Evolutionary conservation across 495 filamentous ascomycete genomes (phyloP), one percentile per base, ranked within the genome.

Genomic region (Neurospora sp.): DNA sequence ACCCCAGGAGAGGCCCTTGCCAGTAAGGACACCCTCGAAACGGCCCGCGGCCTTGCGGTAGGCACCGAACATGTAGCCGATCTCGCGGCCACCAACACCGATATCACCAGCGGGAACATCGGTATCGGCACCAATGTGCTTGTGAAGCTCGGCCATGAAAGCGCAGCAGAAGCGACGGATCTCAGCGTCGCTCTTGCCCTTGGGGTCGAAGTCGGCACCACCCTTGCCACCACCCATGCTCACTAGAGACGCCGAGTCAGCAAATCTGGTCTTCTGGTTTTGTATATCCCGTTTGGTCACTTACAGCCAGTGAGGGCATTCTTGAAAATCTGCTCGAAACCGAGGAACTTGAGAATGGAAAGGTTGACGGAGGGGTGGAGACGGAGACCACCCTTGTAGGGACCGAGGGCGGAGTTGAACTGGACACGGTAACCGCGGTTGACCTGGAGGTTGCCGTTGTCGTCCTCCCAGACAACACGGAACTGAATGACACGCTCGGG

Each of bases 301-400:
- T 88, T 85, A 95, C 93, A 84, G 76, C 96, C 96, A 74, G 96
- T 98, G 78, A 99, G 86, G 75, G 96, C 96, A 94, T 99, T 99
- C 91, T 99, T 99, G 88, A 99, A 98, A 85, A 93, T 96, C 88
- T 99, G 96, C 91, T 99, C 96, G 82, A 98, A 98, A 71, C 95
- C 96, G 78, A 99, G 87, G 88, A 98, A 98, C 87, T 99, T 99
- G 75, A 99, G 88, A 80, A 99, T 94, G 76, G 93, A 96, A 73
- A 99, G 87, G 86, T 99, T 99, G 84, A 99, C 96, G 18, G 92
- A 89, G 71, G 95, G 96, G 82, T 99, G 96, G 86, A 99, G 95
- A 72, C 96, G 88, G 76, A 98, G 90, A 79, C 96, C 96, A 75
- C 96, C 96, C 88, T 99, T 99, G 91, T 97, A 99, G 42, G 96